Evolutionary conservation across 345 rosid genomes (phyloP), one percentile per base, ranked within the genome.

Genomic region (Hibiscus syriacus): DNA sequence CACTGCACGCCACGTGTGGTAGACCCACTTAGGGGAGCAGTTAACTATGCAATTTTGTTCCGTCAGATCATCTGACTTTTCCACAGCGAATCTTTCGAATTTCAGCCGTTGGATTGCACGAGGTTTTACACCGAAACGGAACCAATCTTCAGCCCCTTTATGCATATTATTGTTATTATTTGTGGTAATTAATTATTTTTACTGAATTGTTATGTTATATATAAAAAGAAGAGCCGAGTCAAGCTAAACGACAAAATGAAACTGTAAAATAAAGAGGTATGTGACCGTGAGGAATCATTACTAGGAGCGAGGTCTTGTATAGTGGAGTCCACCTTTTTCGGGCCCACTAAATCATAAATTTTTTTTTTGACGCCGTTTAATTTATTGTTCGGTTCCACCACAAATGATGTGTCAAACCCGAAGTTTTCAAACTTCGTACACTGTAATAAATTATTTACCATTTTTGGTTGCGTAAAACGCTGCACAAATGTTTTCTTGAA

Each of bases 1-100:
- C 12, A 68, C 13, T 50, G 63, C 34, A 29, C 34, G 64, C 59
- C 69, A 72, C 77, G 77, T 73, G 77, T 12, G 55, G 72, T 46
- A 26, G 72, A 43, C 72, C 19, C 66, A 22, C 30, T 59, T 61
- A 12, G 1, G 25, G 23, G 26, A 60, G 65, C 49, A 60, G 17
- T n/a, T 20, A 39, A 16, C 10, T 20, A 17, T 2, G 38, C 11
- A 5, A 0, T 13, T 20, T 4, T 61, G 2, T 2, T 6, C 70
- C 75, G 77, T 70, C 6, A 0, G 75, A 66, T 77, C 16, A 22
- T 54, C 57, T 54, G 29, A 23, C 32, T 54, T 54, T 3, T 25
- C 17, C 8, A 14, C 54, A 6, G n/a, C 16, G 57, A 54, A 54
- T 54, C 57, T 54, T 54, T n/a, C 30, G 11, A 12, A 10, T 11